phyloP scores from a whole-genome alignment of 768 basidiomycete species.

The Hydnomerulius pinastri region DNA sequence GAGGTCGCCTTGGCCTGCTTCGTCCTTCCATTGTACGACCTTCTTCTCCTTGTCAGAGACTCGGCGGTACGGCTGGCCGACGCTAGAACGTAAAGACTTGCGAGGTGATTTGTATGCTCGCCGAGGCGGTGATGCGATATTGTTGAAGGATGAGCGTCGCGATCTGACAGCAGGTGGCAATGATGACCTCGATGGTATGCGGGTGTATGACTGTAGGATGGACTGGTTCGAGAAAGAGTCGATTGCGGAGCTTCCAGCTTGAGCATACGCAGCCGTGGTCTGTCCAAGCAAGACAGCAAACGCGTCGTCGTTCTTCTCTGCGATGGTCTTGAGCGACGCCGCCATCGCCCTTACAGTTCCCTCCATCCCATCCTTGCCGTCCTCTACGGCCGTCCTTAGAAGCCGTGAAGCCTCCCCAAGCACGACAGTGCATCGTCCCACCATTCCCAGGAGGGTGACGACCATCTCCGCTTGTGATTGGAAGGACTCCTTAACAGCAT shows the following conservation, averaged over 20 bases:
- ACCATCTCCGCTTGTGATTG: slow-evolving; percentile 65
- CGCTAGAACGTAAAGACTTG: slow-evolving; percentile 70
- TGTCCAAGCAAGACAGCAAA: slow-evolving; percentile 70
- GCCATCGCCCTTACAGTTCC: slow-evolving; percentile 50
- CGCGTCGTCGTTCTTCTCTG: slow-evolving; percentile 67
- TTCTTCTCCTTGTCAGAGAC: slow-evolving; percentile 71
- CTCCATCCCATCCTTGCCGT: slow-evolving; percentile 38
- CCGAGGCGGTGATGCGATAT: slow-evolving; percentile 47
- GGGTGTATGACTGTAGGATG: slow-evolving; percentile 41
- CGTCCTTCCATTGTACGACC: slow-evolving; percentile 85
- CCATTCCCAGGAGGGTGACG: slow-evolving; percentile 75
- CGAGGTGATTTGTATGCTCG: slow-evolving; percentile 62
- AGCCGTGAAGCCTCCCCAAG: slow-evolving; percentile 58
- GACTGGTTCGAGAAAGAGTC: slow-evolving; percentile 56
- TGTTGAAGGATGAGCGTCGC: slow-evolving; percentile 45
- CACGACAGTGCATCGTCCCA: slow-evolving; percentile 76
- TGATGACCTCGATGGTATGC: slow-evolving; percentile 51
- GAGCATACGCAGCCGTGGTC: slow-evolving; percentile 60
- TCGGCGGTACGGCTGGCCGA: slow-evolving; percentile 60
- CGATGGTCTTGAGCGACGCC: slow-evolving; percentile 51
- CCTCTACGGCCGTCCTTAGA: slow-evolving; percentile 42
- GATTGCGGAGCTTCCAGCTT: slow-evolving; percentile 36
- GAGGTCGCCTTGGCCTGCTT: slow-evolving; percentile 79
- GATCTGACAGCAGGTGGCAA: slow-evolving; percentile 44
- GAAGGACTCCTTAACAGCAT: slow-evolving; percentile 62